phyloP scores from a whole-genome alignment of 352 stramenopile genomes.

The Globisporangium nunn region DNA sequence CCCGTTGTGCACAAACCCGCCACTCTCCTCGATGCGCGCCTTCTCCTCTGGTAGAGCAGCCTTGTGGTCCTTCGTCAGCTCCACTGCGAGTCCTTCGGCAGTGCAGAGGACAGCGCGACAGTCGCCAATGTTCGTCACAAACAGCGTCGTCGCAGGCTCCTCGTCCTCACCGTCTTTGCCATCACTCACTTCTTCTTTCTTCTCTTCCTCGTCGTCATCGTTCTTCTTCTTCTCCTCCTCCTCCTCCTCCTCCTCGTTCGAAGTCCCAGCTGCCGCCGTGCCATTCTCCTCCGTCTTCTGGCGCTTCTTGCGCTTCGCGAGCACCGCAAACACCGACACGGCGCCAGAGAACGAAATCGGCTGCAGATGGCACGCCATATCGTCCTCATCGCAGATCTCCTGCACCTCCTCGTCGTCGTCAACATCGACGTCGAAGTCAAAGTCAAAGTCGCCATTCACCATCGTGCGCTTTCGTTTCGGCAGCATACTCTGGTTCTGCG shows the following conservation, averaged over 20 bases:
- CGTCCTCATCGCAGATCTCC: constrained; percentile 37
- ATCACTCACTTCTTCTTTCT: background rate
- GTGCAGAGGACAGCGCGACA: constrained; percentile 86
- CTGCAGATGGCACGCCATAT: constrained; percentile 47
- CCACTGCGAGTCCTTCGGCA: constrained; percentile 55
- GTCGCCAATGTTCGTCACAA: constrained; percentile 87
- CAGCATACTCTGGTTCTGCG: constrained; percentile 62
- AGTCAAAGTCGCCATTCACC: constrained; percentile 19
- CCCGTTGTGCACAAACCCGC: constrained; percentile 86
- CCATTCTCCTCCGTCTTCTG: background rate
- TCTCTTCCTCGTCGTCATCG: background rate
- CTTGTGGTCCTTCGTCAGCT: constrained; percentile 88
- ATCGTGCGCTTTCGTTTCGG: constrained; percentile 62
- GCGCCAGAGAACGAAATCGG: constrained; percentile 85
- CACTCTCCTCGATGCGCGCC: constrained; percentile 67
- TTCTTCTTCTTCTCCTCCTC: constrained; percentile 7
- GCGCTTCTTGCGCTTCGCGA: constrained; percentile 33
- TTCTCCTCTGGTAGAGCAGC: constrained; percentile 70
- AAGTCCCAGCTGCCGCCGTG: background rate
- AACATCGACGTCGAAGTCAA: constrained; percentile 12
- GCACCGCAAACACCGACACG: constrained; percentile 54
- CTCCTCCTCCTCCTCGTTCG: constrained; percentile 4
- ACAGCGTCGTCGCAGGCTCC: constrained; percentile 44
- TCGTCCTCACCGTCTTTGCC: constrained; percentile 13
- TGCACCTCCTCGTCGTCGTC: constrained; percentile 17